Conservation (phyloP, 306 rosid genomes). For the Acacia melanoxylon region DNA sequence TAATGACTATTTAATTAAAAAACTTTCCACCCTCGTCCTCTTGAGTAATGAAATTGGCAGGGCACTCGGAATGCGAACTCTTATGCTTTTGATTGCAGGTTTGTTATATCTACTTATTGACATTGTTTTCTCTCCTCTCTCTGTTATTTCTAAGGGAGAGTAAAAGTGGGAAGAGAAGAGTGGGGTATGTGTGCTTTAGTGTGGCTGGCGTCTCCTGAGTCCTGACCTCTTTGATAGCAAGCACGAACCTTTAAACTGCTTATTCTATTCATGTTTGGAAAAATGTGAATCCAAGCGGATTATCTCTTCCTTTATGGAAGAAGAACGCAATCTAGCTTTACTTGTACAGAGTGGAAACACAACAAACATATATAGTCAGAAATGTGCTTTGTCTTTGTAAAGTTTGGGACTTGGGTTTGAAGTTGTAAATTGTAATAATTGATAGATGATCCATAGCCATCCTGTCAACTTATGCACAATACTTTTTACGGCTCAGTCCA, state of each 20-base stretch:
- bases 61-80: too few species aligned
- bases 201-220: background rate
- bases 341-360: too few species aligned
- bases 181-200: background rate
- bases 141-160: background rate
- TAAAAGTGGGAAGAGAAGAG: too few species aligned
- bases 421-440: background rate
- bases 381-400: background rate
- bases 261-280: background rate
- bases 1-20: too few species aligned
- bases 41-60: too few species aligned
- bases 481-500: conserved; percentile 26
- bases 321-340: too few species aligned
- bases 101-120: background rate
- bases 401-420: background rate
- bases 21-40: too few species aligned
- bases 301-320: background rate
- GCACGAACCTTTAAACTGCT: background rate
- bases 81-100: conserved; percentile 57
- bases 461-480: background rate
- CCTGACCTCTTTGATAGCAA: background rate
- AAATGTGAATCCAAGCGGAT: background rate
- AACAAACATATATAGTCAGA: too few species aligned
- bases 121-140: background rate
- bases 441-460: background rate